These are phyloP conservation scores for Nelumbo lutea DNA, from an alignment of 164 flowering plant species.

Conservation along the genomic window DNA sequence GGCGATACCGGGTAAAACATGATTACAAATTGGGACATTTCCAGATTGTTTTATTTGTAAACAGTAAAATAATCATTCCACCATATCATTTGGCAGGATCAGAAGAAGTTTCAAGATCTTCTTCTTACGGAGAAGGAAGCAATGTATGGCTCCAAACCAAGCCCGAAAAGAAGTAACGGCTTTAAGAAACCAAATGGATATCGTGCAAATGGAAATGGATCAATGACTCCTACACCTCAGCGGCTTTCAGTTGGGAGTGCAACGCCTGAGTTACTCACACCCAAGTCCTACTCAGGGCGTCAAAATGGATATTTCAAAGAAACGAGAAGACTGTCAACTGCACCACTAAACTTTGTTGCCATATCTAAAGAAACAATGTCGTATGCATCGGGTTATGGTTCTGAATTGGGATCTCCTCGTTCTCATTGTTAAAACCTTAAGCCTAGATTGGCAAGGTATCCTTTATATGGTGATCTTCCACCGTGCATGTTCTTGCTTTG, in stretches of 20 bases:
- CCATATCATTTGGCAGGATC: constrained; percentile 46
- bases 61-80: background rate
- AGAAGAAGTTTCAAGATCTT: constrained; percentile 87
- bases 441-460: constrained; percentile 10
- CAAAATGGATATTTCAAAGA: constrained; percentile 86
- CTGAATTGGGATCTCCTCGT: constrained; percentile 78
- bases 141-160: constrained; percentile 84
- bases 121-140: constrained; percentile 80
- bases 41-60: background rate
- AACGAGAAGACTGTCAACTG: constrained; percentile 71
- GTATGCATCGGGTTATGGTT: constrained; percentile 64
- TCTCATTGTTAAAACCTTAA: constrained; percentile 14
- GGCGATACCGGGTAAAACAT: constrained; percentile 53
- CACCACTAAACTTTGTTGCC: constrained; percentile 77
- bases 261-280: constrained; percentile 70
- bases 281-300: constrained; percentile 76
- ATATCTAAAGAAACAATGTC: constrained; percentile 71
- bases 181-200: constrained; percentile 61
- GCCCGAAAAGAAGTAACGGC: constrained; percentile 72
- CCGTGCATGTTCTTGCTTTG: background rate
- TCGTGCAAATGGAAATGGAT: constrained; percentile 71
- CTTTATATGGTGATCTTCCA: constrained; percentile 5
- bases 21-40: background rate
- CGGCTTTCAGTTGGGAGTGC: constrained; percentile 59
- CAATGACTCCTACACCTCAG: constrained; percentile 77